Percentiles rank a stretch among this genome's conserved stretches.
Evolutionary conservation across 192 early-diverging fungal species (phyloP).

Genomic region (Podila horticola): DNA sequence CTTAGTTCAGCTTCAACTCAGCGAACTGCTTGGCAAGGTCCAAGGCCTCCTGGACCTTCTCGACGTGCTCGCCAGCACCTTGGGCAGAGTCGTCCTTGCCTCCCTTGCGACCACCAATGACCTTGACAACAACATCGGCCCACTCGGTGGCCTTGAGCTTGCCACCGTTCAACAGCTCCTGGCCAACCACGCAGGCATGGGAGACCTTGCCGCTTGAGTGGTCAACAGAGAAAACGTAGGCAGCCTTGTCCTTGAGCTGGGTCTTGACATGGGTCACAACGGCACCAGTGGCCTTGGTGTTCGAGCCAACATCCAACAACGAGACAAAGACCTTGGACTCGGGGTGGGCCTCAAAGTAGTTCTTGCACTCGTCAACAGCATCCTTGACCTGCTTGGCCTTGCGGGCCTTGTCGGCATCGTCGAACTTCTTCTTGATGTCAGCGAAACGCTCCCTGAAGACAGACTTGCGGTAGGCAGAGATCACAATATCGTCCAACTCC

Average conservation of each 20-base stretch:
- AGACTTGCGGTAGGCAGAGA: constrained; percentile 85
- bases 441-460: constrained; percentile 77
- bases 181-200: constrained; percentile 86
- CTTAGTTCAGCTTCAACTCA: constrained; percentile 63
- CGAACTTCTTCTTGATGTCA: constrained; percentile 83
- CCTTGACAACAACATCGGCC: constrained; percentile 84
- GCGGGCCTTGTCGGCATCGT: constrained; percentile 89
- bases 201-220: constrained; percentile 71
- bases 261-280: constrained; percentile 84
- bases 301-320: constrained; percentile 80
- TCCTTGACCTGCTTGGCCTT: constrained; percentile 89
- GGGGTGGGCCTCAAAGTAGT: constrained; percentile 41
- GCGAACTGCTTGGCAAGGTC: constrained; percentile 81
- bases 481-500: constrained; percentile 80
- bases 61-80: constrained; percentile 80
- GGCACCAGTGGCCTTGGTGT: constrained; percentile 85
- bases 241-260: constrained; percentile 83
- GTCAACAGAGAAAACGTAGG: constrained; percentile 86
- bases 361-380: constrained; percentile 51
- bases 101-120: constrained; percentile 92
- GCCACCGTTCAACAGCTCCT: constrained; percentile 65
- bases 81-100: constrained; percentile 96
- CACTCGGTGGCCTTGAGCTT: constrained; percentile 92
- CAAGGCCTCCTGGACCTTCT: constrained; percentile 78
- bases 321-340: constrained; percentile 67